These are phyloP conservation scores for Nicotiana rustica DNA, from an alignment of 305 asterid species.

Conservation along the genomic window DNA sequence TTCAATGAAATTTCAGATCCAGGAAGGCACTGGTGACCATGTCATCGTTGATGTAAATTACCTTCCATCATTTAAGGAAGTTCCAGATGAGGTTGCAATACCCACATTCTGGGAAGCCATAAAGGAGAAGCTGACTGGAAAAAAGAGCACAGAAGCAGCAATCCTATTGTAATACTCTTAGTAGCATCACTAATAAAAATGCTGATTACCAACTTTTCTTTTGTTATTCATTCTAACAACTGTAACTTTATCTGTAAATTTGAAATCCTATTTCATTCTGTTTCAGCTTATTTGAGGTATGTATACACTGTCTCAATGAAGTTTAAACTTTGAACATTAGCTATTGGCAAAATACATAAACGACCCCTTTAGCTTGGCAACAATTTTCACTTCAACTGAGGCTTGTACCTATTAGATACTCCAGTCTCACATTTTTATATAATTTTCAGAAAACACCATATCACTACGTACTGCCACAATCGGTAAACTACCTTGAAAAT, in stretches of 20 bases:
- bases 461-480: too few species aligned
- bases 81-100: conserved; percentile 84
- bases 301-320: not conserved
- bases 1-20: conserved; percentile 60
- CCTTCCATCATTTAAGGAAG: conserved; percentile 96
- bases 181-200: conserved; percentile 14
- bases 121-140: conserved; percentile 55
- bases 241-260: not conserved
- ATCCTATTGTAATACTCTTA: conserved; percentile 25
- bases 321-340: not conserved
- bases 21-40: conserved; percentile 90
- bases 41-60: conserved; percentile 95
- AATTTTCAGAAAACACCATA: too few species aligned
- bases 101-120: conserved; percentile 96
- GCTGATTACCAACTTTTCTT: not conserved
- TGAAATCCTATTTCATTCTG: not conserved
- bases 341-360: too few species aligned
- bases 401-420: too few species aligned
- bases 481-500: too few species aligned
- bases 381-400: too few species aligned
- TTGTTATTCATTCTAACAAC: not conserved
- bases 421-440: too few species aligned
- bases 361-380: too few species aligned
- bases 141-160: conserved; percentile 30
- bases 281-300: not conserved